These are phyloP conservation scores for Lachancea cidri DNA, from an alignment of 805 yeast genomes.

Conservation along the genomic window DNA sequence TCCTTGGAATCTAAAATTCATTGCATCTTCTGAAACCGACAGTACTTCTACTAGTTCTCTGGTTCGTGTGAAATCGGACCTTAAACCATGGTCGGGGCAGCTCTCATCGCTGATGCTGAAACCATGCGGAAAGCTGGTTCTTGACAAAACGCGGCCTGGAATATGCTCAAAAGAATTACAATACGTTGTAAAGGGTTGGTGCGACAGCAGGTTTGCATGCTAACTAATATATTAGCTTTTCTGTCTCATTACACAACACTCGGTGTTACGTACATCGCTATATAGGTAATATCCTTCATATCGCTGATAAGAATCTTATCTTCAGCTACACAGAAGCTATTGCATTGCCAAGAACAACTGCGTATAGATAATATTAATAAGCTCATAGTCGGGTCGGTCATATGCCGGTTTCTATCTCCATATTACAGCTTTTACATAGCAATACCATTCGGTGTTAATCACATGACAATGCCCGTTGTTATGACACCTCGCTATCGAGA, in stretches of 20 bases:
- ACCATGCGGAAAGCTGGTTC: constrained; percentile 28
- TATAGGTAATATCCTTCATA: constrained; percentile 1
- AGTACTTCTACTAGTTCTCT: constrained; percentile 14
- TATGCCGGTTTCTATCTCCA: no score
- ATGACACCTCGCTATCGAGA: not conserved
- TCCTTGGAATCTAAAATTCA: constrained; percentile 24
- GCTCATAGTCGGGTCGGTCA: no score
- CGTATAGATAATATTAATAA: no score
- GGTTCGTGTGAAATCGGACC: constrained; percentile 23
- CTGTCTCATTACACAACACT: not conserved
- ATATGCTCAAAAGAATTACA: constrained; percentile 18
- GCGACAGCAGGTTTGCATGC: constrained; percentile 23
- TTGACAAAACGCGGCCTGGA: constrained; percentile 11
- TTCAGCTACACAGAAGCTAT: no score
- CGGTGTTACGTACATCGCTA: not conserved
- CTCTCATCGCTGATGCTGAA: constrained; percentile 17
- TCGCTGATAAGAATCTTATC: not conserved
- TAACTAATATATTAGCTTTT: not conserved
- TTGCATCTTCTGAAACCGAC: not conserved
- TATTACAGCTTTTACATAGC: no score
- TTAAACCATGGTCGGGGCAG: constrained; percentile 25
- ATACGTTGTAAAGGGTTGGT: constrained; percentile 34
- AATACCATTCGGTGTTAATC: no score
- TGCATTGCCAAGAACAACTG: no score
- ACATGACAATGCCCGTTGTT: no score